A percentile compares a stretch with the other conserved stretches of the same genome.
These are phyloP conservation scores for Annulohypoxylon moriforme DNA, from an alignment of 495 filamentous ascomycete species.

Conservation along the genomic window DNA sequence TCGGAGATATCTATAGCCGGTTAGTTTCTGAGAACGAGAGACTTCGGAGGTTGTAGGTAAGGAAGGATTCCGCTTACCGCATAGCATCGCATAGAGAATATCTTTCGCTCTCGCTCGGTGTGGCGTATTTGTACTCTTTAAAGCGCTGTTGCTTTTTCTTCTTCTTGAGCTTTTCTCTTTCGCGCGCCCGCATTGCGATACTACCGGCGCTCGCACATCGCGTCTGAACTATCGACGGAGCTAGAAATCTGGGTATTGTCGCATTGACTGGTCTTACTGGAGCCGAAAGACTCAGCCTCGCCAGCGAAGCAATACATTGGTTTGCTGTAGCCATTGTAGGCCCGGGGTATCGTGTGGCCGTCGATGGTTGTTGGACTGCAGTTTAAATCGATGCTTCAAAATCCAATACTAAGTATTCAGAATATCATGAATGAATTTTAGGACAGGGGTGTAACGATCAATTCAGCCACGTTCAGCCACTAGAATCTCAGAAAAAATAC, in stretches of 20 bases:
- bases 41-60: not conserved
- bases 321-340: conserved; percentile 56
- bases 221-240: conserved; percentile 53
- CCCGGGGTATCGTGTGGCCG: conserved; percentile 10
- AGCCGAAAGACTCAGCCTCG: conserved; percentile 63
- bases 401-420: conserved; percentile 15
- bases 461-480: conserved; percentile 22
- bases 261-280: conserved; percentile 47
- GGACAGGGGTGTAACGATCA: conserved; percentile 13
- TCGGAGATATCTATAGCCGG: conserved; percentile 76
- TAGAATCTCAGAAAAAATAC: conserved; percentile 9
- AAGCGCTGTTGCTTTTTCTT: conserved; percentile 74
- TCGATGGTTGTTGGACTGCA: conserved; percentile 4
- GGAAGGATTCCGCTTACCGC: conserved; percentile 67
- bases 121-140: conserved; percentile 71
- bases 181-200: conserved; percentile 54
- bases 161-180: conserved; percentile 72
- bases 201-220: conserved; percentile 54
- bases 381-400: conserved; percentile 17
- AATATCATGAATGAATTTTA: conserved; percentile 20
- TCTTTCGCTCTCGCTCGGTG: conserved; percentile 69
- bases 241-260: conserved; percentile 57
- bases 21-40: conserved; percentile 16
- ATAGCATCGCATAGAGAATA: conserved; percentile 92
- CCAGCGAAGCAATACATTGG: conserved; percentile 70